A percentile compares a stretch with the other conserved stretches of the same genome.
These are phyloP conservation scores for Gastrolobium bilobum DNA, from an alignment of 306 rosid genomes.

Conservation along the genomic window DNA sequence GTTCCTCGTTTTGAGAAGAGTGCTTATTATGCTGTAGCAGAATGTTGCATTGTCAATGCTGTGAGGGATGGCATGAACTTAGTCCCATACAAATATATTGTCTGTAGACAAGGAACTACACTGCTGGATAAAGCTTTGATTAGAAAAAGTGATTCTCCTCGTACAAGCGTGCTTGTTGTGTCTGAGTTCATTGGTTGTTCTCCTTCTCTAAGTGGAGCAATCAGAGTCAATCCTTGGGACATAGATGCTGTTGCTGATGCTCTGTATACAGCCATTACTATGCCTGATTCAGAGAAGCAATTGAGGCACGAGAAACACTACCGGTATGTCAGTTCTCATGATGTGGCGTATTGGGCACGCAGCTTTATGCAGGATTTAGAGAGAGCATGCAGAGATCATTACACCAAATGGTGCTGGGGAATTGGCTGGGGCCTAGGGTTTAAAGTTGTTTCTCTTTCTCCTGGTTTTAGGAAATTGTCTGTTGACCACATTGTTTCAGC, in stretches of 20 bases:
- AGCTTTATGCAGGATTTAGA: constrained; percentile 82
- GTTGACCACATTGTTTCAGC: constrained; percentile 65
- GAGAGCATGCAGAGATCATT: constrained; percentile 81
- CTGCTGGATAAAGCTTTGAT: constrained; percentile 62
- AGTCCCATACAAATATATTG: constrained; percentile 84
- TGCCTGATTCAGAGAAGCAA: constrained; percentile 67
- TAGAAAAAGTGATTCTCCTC: constrained; percentile 56
- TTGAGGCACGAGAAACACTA: constrained; percentile 83
- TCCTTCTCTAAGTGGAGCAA: constrained; percentile 88
- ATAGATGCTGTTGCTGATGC: constrained; percentile 80
- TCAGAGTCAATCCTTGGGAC: constrained; percentile 91
- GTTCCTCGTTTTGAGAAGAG: constrained; percentile 82
- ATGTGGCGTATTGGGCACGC: constrained; percentile 85
- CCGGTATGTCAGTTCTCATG: constrained; percentile 80
- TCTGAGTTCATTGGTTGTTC: constrained; percentile 92
- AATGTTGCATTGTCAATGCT: constrained; percentile 86
- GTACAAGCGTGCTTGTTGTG: constrained; percentile 77
- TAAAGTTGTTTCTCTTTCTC: constrained; percentile 77
- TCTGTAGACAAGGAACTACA: constrained; percentile 76
- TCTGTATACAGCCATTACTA: constrained; percentile 70
- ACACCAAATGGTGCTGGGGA: constrained; percentile 76
- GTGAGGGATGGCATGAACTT: constrained; percentile 89
- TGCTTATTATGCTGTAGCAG: constrained; percentile 81
- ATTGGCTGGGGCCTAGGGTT: constrained; percentile 77
- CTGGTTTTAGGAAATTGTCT: constrained; percentile 70